phyloP scores from a whole-genome alignment of 1,139 yeast species.

The Yamadazyma taylorii region DNA sequence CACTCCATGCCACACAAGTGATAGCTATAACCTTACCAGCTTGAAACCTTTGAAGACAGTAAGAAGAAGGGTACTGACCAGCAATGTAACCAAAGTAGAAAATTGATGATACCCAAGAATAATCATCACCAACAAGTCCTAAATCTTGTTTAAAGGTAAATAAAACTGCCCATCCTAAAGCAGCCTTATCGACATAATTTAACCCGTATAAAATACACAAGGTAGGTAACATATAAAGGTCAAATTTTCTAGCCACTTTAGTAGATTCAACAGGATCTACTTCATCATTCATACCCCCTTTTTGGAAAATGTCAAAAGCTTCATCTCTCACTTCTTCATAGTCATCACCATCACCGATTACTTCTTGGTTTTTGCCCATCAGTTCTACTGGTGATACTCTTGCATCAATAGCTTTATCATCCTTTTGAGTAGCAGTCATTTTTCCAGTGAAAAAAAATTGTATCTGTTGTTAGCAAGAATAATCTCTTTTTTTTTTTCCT shows the following conservation, averaged over 20 bases:
- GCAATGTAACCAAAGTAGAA: slow-evolving; percentile 54
- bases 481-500: too few relatives aligned
- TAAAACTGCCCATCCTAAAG: slow-evolving; percentile 37
- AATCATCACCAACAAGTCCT: slow-evolving; percentile 21
- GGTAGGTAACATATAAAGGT: slow-evolving; percentile 20
- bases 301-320: slow-evolving; percentile 13
- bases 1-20: slow-evolving; percentile 51
- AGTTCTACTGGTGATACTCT: neutral
- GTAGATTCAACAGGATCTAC: slow-evolving; percentile 16
- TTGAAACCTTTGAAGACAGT: slow-evolving; percentile 51
- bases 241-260: slow-evolving; percentile 18
- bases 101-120: slow-evolving; percentile 56
- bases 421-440: neutral
- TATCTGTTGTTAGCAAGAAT: too few relatives aligned
- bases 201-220: slow-evolving; percentile 15
- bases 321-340: slow-evolving; percentile 10
- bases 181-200: slow-evolving; percentile 41
- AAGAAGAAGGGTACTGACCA: slow-evolving; percentile 54
- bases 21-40: slow-evolving; percentile 49
- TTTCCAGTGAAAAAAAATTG: neutral
- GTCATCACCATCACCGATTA: neutral
- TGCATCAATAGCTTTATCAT: neutral
- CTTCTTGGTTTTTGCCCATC: slow-evolving; percentile 1
- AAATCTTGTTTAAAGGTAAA: slow-evolving; percentile 24
- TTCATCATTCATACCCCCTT: slow-evolving; percentile 16